Base-by-base conservation (phyloP, 805 yeast species). In the Yarrowia sp. region DNA sequence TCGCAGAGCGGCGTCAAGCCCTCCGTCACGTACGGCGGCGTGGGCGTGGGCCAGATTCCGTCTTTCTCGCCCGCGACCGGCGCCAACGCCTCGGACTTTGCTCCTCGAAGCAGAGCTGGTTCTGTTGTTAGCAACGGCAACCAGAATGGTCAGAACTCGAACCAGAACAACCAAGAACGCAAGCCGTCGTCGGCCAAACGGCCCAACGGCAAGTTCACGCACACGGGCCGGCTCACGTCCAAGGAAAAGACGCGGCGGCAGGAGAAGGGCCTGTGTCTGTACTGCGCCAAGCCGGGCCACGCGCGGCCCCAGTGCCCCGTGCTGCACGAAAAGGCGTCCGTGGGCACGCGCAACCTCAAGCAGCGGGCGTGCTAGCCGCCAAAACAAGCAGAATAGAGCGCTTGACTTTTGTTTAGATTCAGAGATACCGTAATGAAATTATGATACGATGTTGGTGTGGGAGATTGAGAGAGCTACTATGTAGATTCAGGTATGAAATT, bases 231-330 rank as follows among this genome's bases (percentile, higher is more conserved):
- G 25, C 47, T 55, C 4, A 55, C 61, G 27, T 55, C 61, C 47
- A 55, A 55, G 47, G 61, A 55, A 7, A 55, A 55, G 47, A 21
- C 46, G 19, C 47, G 61, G 9, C 46, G 61, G 27, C 46, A 38
- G 27, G 61, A 55, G 19, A 55, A 55, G 38, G 61, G 61, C 13
- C 47, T 55, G 21, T 55, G 61, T 38, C 47, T 55, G 46, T 55
- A 55, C 61, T 55, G 61, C 4, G 61, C 61, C 61, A 55, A 55
- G 47, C 47, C 24, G n/a, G 61, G 61, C 19, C 61, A 55, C 21
- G 35, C 47, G 14, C 61, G 61, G 27, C 61, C 61, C 47, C 61
- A 55, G 38, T 55, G 61, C n/a, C 61, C 61, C 16, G 61, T 55
- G 16, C 47, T 55, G 18, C 61, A 38, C 29, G 61, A 55, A 13